phyloP scores from a whole-genome alignment of 495 filamentous ascomycete genomes.

The Echria macrotheca region DNA sequence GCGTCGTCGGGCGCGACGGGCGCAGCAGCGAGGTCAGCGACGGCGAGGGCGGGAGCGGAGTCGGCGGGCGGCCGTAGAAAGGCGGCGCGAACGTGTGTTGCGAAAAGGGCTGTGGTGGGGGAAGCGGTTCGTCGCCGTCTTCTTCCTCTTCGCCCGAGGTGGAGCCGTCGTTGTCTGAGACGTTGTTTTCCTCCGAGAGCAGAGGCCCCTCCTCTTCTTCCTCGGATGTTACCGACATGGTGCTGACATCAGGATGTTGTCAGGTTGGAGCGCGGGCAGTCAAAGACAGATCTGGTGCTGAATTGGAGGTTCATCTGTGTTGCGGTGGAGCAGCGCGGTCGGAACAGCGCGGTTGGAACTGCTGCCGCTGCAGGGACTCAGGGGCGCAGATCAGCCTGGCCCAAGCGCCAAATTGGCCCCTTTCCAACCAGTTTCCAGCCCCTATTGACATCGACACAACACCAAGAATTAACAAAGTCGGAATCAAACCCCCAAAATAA shows the following conservation, averaged over 20 bases:
- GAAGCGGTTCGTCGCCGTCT: conserved; percentile 17
- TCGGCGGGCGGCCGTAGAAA: conserved; percentile 83
- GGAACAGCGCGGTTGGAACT: too few species aligned
- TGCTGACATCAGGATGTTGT: conserved; percentile 13
- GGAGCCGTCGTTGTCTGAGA: conserved; percentile 14
- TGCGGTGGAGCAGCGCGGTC: too few species aligned
- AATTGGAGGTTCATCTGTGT: too few species aligned
- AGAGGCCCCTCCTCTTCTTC: conserved; percentile 42
- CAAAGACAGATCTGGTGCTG: too few species aligned
- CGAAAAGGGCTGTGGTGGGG: conserved; percentile 33
- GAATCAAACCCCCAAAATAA: too few species aligned
- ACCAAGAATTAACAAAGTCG: too few species aligned
- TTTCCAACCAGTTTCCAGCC: too few species aligned
- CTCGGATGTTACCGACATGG: conserved; percentile 46
- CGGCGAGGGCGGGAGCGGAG: conserved; percentile 86
- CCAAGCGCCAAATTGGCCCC: too few species aligned
- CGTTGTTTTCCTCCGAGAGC: conserved; percentile 28
- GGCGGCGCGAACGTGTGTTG: conserved; percentile 72
- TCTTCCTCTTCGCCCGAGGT: conserved; percentile 6
- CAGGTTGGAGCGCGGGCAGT: not conserved
- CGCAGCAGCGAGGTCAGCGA: conserved; percentile 93
- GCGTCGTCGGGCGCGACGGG: conserved; percentile 84
- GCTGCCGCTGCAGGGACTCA: too few species aligned
- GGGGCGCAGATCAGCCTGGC: too few species aligned
- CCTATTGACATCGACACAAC: too few species aligned